Conservation (phyloP, 305 asterid species). For the Plantago coronopus region DNA sequence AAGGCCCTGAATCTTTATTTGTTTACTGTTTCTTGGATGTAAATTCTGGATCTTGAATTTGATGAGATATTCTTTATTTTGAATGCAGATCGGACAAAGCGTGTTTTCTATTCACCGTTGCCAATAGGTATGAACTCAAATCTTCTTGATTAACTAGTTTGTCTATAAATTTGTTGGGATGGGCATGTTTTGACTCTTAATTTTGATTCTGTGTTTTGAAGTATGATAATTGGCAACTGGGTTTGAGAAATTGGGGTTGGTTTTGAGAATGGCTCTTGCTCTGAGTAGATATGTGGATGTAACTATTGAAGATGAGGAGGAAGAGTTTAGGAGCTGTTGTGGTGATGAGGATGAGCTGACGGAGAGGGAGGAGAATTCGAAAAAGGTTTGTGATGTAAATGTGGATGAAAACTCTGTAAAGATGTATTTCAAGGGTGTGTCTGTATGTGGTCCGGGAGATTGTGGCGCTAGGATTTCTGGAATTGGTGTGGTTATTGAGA, state of each 20-base stretch:
- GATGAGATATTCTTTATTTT: slow-evolving; percentile 37
- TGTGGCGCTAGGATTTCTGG: slow-evolving; percentile 68
- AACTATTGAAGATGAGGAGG: slow-evolving; percentile 68
- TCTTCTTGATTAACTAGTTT: slow-evolving; percentile 18
- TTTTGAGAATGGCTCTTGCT: slow-evolving; percentile 20
- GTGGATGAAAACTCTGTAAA: slow-evolving; percentile 44
- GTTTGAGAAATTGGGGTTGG: slow-evolving; percentile 4
- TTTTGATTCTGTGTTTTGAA: background rate
- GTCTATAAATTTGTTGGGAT: slow-evolving; percentile 1
- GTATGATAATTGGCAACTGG: slow-evolving; percentile 1
- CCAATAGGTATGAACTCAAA: slow-evolving; percentile 1
- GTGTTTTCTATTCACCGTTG: background rate
- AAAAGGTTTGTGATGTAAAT: slow-evolving; percentile 26
- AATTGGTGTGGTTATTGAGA: slow-evolving; percentile 80
- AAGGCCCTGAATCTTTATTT: slow-evolving; percentile 9
- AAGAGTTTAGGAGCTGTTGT: slow-evolving; percentile 86
- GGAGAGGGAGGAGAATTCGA: slow-evolving; percentile 39
- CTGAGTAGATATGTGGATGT: slow-evolving; percentile 27
- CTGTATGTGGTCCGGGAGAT: slow-evolving; percentile 61
- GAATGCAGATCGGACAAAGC: slow-evolving; percentile 30
- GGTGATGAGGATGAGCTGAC: slow-evolving; percentile 69
- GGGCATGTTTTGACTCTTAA: slow-evolving; percentile 17
- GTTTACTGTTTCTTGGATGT: slow-evolving; percentile 22
- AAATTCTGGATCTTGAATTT: slow-evolving; percentile 49
- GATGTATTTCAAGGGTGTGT: slow-evolving; percentile 79